Base-by-base conservation (phyloP, 1,284 basidiomycete species). In the Amylostereum areolatum region DNA sequence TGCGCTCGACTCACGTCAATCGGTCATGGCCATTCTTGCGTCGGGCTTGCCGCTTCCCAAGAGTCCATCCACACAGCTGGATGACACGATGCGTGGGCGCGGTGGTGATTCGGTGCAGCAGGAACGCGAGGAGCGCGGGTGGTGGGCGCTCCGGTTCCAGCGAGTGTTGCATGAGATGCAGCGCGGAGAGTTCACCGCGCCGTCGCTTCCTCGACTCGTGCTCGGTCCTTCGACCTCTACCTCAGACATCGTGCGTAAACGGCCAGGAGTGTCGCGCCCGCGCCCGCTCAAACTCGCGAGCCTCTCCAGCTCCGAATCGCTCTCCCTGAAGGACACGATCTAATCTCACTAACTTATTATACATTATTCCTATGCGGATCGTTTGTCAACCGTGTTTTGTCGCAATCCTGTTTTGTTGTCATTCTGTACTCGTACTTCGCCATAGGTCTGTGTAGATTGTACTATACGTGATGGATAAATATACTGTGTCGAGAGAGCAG, bases 71-170 rank as follows among this genome's bases (percentile, higher is more conserved):
- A 63, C 77, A 48, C 82, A 83, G 54, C 57, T 76, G 7, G 64
- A 65, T 1, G 72, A 72, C 35, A 57, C 57, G 1, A 27, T 50
- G 28, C 47, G 46, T 11, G 57, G 64, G 30, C 55, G 59, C 7
- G 62, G 43, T 6, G 47, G 59, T 9, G 57, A 66, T 47, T 52
- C 55, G 8, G 54, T 64, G 28, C 64, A 69, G 45, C 70, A 71
- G 47, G 88, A 90, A 59, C 66, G 85, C 37, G 83, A 89, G 61
- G 85, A 90, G 57, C 72, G 88, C 1, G 83, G 79, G 3, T 91
- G 86, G 85, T 91, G 89, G 88, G 74, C 81, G 3, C 59, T 83
- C 46, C 70, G 85, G 40, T 89, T 89, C 57, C 81, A 83, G 55
- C 78, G 85, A 55, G 80, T 89, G 4, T 68, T 85, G 52, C 64